Base-by-base conservation (phyloP, 1,139 yeast genomes). In the Geotrichum histeridarum region DNA sequence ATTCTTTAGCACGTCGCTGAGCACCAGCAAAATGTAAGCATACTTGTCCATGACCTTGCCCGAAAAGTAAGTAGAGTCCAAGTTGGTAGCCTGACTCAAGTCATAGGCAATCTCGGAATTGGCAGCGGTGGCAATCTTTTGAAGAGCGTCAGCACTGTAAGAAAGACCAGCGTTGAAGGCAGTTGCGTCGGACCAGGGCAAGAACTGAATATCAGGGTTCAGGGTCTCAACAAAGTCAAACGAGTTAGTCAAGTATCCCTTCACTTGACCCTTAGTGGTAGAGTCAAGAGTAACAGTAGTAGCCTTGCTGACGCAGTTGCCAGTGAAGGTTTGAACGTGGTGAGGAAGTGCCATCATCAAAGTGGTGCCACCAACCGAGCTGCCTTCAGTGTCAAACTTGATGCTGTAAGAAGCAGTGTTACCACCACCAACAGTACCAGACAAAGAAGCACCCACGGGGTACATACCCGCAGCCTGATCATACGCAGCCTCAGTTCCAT, bases 21-120 rank as follows among this genome's bases (percentile, higher is more conserved):
- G 77, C 11, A 82, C 84, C 57, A 83, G 74, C 56, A 86, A 74
- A 52, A 86, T 78, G 65, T 82, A 81, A 1, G 93, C 91, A 66
- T 78, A 85, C 71, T 85, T 86, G 68, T 84, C 91, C 48, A 86
- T 64, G 5, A 80, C 78, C 68, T 86, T 86, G 47, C 93, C 94
- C 31, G 86, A 73, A 63, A 71, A 81, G 67, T 86, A 87, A 70
- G 77, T 84, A 50, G 81, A 77, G 67, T 76, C 73, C 11, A 73
- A 69, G 32, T 74, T 68, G 43, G 83, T 78, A 38, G 84, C 77
- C 14, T 67, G 64, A 22, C 73, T 69, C 54, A 86, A 77, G 63
- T 84, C 83, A 48, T 77, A 82, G 36, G 75, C 67, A 51, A 84
- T 72, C 64, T 86, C 95, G 6, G 68, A 64, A 62, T 80, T 77